Conservation (phyloP, 192 early-diverging fungal species). For the Mortierella claussenii region DNA sequence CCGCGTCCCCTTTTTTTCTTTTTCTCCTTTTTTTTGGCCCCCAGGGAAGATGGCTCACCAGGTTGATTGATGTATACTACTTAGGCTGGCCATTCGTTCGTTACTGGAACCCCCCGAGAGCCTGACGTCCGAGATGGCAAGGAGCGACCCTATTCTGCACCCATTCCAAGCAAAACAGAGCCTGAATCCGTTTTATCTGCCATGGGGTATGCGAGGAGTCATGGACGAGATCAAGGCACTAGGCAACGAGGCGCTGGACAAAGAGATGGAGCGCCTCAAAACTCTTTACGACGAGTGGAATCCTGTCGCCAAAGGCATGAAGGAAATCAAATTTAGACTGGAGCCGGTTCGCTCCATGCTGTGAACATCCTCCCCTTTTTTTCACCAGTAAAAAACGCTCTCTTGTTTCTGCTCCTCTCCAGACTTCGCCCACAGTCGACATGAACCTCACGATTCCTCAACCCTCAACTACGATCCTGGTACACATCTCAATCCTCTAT, state of each 20-base stretch:
- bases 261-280: conserved; percentile 76
- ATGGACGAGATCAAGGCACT: conserved; percentile 75
- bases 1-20: no score
- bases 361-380: no score
- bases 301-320: conserved; percentile 72
- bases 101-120: conserved; percentile 46
- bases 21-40: no score
- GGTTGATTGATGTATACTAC: conserved; percentile 14
- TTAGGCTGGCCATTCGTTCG: conserved; percentile 42
- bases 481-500: conserved; percentile 3
- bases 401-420: no score
- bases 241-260: conserved; percentile 58
- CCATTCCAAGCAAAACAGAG: conserved; percentile 73
- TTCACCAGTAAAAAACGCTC: not conserved
- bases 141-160: conserved; percentile 54
- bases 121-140: conserved; percentile 16
- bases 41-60: not conserved
- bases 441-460: conserved; percentile 42
- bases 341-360: conserved; percentile 82
- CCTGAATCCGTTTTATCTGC: conserved; percentile 91
- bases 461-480: conserved; percentile 30
- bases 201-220: conserved; percentile 94
- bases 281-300: conserved; percentile 85
- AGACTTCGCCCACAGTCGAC: not conserved
- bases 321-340: conserved; percentile 91